Conservation (phyloP, 352 stramenopile species). For the Globisporangium echinulatum region DNA sequence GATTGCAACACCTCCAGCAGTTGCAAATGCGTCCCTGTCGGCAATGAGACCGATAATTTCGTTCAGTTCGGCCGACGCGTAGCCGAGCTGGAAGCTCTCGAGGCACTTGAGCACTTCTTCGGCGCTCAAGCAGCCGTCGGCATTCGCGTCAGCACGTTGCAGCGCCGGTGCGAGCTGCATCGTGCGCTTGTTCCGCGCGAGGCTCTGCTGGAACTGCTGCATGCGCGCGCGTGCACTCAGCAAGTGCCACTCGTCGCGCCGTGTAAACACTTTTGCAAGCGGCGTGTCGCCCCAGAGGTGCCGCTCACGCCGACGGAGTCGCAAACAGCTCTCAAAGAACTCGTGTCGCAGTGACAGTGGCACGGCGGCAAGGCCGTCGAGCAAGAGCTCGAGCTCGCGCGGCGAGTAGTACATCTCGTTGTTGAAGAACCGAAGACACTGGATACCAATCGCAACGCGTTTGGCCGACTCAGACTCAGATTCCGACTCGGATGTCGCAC, state of each 20-base stretch:
- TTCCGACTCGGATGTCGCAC: neutral
- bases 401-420: constrained; percentile 97
- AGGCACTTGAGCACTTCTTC: constrained; percentile 83
- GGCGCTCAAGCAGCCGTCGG: constrained; percentile 46
- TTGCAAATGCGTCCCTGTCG: constrained; percentile 38
- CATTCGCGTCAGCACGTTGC: constrained; percentile 68
- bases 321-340: constrained; percentile 79
- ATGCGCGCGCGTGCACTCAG: constrained; percentile 69
- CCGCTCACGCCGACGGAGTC: constrained; percentile 93
- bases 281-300: constrained; percentile 93
- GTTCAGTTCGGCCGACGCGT: constrained; percentile 72
- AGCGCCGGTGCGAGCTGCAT: constrained; percentile 50
- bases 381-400: constrained; percentile 88
- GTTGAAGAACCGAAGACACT: constrained; percentile 98
- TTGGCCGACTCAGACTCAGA: constrained; percentile 13
- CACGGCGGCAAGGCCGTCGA: constrained; percentile 58
- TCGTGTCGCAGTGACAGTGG: constrained; percentile 69
- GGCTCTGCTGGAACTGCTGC: constrained; percentile 81
- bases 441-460: constrained; percentile 41
- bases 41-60: constrained; percentile 79
- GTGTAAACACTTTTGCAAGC: constrained; percentile 97
- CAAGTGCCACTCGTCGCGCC: constrained; percentile 95
- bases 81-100: constrained; percentile 82
- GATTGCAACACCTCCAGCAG: constrained; percentile 41
- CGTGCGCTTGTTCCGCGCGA: constrained; percentile 52